phyloP scores from a whole-genome alignment of 2,329 filamentous ascomycete genomes.

The Botrytis squamosa region DNA sequence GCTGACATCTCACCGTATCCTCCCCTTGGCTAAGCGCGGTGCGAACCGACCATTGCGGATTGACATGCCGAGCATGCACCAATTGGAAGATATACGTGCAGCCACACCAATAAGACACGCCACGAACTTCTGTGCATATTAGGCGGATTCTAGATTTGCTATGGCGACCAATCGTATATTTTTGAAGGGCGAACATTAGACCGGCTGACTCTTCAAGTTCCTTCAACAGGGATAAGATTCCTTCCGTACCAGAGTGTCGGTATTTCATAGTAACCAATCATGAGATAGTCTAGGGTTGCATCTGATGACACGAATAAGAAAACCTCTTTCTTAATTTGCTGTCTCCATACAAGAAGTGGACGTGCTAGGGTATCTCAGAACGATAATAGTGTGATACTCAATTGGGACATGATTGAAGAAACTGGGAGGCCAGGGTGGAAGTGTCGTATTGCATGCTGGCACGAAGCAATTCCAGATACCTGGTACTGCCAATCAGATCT shows the following conservation, averaged over 20 bases:
- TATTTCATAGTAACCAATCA: not conserved
- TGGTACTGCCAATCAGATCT: conserved; percentile 8
- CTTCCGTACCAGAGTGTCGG: conserved; percentile 5
- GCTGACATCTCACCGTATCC: not conserved
- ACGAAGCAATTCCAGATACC: conserved; percentile 2
- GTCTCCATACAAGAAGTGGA: not conserved
- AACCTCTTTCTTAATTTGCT: not conserved
- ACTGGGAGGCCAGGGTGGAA: not conserved
- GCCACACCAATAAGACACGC: not conserved
- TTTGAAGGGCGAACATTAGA: not conserved
- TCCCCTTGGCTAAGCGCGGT: conserved; percentile 5
- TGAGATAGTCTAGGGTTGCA: not conserved
- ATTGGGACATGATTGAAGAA: not conserved
- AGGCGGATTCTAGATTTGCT: not conserved
- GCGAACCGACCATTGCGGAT: conserved; percentile 2
- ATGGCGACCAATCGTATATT: conserved; percentile 3
- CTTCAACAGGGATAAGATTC: not conserved
- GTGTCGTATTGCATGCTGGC: not conserved
- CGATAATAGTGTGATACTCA: not conserved
- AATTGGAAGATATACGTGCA: not conserved
- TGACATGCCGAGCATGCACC: conserved; percentile 6
- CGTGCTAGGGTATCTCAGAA: not conserved
- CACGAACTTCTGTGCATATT: not conserved
- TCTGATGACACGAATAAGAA: not conserved
- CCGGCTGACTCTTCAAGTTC: not conserved